A percentile compares a stretch with the other conserved stretches of the same genome.
Conservation (phyloP, 2,329 filamentous ascomycete species). For the Fusarium mundagurra region DNA sequence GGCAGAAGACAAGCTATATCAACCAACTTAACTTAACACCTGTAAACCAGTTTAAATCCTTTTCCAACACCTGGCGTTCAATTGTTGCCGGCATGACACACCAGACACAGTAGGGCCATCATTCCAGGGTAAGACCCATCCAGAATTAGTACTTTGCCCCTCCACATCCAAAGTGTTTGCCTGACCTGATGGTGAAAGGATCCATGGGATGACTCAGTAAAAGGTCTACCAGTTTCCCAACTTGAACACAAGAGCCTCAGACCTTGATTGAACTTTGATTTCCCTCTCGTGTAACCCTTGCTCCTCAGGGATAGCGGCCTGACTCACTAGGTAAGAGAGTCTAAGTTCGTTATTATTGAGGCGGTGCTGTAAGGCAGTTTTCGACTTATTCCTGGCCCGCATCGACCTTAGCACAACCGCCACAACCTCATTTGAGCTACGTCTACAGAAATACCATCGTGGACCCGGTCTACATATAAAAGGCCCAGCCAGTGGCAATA, state of each 20-base stretch:
- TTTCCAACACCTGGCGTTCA: not conserved
- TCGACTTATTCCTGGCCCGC: slow-evolving; percentile 16
- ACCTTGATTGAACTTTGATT: not conserved
- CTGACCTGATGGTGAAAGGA: not conserved
- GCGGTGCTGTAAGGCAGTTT: slow-evolving; percentile 44
- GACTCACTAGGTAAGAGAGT: slow-evolving; percentile 30
- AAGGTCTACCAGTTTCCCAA: not conserved
- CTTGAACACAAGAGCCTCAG: not conserved
- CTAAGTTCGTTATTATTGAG: slow-evolving; percentile 20
- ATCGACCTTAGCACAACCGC: slow-evolving; percentile 4
- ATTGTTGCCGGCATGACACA: slow-evolving; percentile 18
- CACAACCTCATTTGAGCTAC: slow-evolving; percentile 16
- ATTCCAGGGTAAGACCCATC: slow-evolving; percentile 23
- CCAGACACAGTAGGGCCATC: not conserved
- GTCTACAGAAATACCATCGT: slow-evolving; percentile 1
- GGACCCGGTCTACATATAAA: slow-evolving; percentile 11
- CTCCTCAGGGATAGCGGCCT: slow-evolving; percentile 20
- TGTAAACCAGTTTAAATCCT: not conserved
- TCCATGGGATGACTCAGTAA: slow-evolving; percentile 14
- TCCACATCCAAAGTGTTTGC: slow-evolving; percentile 8
- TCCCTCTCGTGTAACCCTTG: not conserved
- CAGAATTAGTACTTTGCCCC: not conserved
- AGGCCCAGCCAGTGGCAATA: not conserved
- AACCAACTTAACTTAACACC: no score
- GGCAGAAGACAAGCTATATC: not conserved